Evolutionary conservation across 2,329 filamentous ascomycete genomes (phyloP), one percentile per base, ranked within the genome.

Genomic region (Talaromyces atroroseus): DNA sequence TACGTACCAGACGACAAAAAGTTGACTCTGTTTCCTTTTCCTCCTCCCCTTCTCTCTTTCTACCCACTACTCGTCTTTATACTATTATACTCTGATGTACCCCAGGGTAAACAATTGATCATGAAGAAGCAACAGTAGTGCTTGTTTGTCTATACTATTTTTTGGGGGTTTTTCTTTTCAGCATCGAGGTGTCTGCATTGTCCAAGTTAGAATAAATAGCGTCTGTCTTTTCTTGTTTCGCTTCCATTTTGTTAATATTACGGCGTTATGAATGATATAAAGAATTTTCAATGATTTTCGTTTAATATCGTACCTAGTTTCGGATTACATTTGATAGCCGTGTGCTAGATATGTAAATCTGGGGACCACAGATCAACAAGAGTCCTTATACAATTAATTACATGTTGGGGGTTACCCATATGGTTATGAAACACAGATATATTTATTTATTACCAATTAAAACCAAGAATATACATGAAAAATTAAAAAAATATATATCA

Each of bases 131-230:
- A 42, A 20, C 18, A 4, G 11, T 21, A 16, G 18, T 42, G 38
- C n/a, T 42, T 42, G 5, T 44, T 44, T 44, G 40, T 44, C 20
- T 14, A 44, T 44, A 44, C 3, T 40, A 6, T n/a, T 40, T 20
- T 42, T 8, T 26, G 24, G 4, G 4, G 24, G 4, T 26, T 42
- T n/a, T 42, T 42, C 20, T 42, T 42, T 16, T 3, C 10, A 23
- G 24, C 7, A 26, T 23, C 26, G 20, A 32, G 44, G 20, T 23
- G 18, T 26, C 6, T 47, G 51, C 51, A 53, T 53, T 26, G 20
- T 32, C 23, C 24, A 32, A 36, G 42, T 53, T 53, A 53, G 42
- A 53, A 38, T 53, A 53, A 53, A 47, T 53, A 53, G 51, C 51
- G 51, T 38, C 40, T 38, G 42, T 46, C 42, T 53, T 20, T 18